phyloP scores from a whole-genome alignment of 352 stramenopile genomes.

The Elongisporangium anandrum region DNA sequence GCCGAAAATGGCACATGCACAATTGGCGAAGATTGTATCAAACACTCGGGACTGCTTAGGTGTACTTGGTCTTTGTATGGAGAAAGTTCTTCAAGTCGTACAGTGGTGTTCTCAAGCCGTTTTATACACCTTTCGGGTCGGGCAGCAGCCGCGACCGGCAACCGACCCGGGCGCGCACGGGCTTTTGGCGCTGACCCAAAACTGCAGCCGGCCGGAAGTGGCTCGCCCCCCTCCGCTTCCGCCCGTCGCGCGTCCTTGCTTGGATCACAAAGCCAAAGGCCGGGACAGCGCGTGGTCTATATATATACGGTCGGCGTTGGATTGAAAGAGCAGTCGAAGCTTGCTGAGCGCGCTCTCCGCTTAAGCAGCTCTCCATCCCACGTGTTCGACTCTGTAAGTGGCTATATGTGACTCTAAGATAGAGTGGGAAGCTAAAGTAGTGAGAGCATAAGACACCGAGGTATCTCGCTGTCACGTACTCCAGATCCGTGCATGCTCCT shows the following conservation, averaged over 20 bases:
- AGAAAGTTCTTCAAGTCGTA: neutral
- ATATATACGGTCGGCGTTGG: neutral
- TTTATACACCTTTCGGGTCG: neutral
- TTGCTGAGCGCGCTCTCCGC: neutral
- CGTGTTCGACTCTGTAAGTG: neutral
- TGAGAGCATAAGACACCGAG: no score
- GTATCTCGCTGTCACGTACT: neutral
- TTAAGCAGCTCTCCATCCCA: neutral
- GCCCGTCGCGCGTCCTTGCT: neutral
- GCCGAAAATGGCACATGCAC: neutral
- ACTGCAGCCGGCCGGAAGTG: neutral
- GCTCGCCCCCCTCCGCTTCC: constrained; percentile 1
- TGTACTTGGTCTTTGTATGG: neutral
- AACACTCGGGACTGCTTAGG: neutral
- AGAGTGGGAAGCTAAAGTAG: neutral
- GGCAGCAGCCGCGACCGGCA: neutral
- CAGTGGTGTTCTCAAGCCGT: neutral
- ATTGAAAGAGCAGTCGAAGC: neutral
- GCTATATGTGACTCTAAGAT: neutral
- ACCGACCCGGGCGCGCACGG: neutral
- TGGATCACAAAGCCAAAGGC: neutral
- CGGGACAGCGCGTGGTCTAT: neutral
- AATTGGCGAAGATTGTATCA: neutral
- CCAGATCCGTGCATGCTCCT: neutral
- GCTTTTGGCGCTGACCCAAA: neutral